Evolutionary conservation across 2,329 filamentous ascomycete species (phyloP).

Genomic region (Talaromyces sp.): DNA sequence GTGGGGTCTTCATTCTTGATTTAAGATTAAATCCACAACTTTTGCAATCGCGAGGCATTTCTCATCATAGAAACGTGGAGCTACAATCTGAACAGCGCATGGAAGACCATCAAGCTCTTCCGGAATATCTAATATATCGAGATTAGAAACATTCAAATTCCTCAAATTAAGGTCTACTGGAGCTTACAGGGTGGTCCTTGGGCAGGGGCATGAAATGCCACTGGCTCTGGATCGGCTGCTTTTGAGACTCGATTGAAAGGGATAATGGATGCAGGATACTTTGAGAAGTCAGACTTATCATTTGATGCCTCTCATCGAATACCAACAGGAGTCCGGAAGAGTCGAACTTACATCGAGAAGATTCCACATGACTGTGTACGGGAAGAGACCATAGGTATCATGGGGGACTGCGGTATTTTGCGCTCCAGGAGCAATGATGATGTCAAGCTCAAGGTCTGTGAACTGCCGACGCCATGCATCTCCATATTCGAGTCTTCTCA

Average conservation of each 20-base stretch:
- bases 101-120: constrained; percentile 44
- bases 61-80: constrained; percentile 49
- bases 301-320: too few relatives aligned
- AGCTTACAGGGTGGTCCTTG: constrained; percentile 19
- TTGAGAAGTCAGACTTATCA: neutral
- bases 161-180: neutral
- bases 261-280: constrained; percentile 53
- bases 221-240: constrained; percentile 35
- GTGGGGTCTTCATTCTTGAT: neutral
- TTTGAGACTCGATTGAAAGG: constrained; percentile 45
- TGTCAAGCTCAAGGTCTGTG: constrained; percentile 47
- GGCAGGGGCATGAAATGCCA: constrained; percentile 29
- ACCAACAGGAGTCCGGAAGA: too few relatives aligned
- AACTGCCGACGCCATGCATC: constrained; percentile 44
- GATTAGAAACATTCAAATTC: too few relatives aligned
- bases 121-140: constrained; percentile 37
- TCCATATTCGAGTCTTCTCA: constrained; percentile 33
- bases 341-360: constrained; percentile 47
- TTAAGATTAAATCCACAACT: neutral
- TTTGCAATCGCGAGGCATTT: constrained; percentile 34
- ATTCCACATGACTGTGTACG: constrained; percentile 53
- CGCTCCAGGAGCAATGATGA: constrained; percentile 49
- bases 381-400: constrained; percentile 40
- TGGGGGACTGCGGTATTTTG: constrained; percentile 52
- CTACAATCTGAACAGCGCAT: constrained; percentile 47